Conservation (phyloP, 345 rosid species). For the Salix exigua region DNA sequence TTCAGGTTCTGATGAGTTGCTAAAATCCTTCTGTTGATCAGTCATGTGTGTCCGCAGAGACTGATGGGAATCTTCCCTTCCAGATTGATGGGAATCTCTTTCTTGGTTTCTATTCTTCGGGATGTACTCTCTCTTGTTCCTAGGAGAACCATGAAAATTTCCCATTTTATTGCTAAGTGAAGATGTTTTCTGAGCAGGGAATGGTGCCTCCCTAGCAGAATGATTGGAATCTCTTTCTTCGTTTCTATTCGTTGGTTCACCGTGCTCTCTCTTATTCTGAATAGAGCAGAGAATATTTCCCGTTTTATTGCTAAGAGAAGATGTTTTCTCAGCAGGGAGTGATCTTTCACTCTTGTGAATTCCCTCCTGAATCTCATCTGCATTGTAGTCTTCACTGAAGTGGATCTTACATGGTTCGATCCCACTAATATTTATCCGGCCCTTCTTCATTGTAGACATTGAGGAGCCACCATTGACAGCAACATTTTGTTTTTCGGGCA, state of each 20-base stretch:
- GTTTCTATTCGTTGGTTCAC: constrained; percentile 20
- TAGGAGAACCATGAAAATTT: no score
- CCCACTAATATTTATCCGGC: constrained; percentile 31
- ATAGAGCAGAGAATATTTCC: constrained; percentile 25
- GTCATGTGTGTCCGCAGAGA: constrained; percentile 6
- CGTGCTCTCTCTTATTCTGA: constrained; percentile 24
- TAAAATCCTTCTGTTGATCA: constrained; percentile 32
- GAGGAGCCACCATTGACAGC: constrained; percentile 34
- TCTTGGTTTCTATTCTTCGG: constrained; percentile 27
- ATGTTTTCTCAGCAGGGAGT: constrained; percentile 40
- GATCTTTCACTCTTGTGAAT: constrained; percentile 32
- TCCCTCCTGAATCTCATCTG: constrained; percentile 36
- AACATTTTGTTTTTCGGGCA: constrained; percentile 25
- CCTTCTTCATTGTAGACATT: constrained; percentile 37
- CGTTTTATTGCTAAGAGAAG: constrained; percentile 36
- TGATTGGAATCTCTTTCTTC: no score
- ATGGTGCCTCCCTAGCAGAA: no score
- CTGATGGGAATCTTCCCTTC: neutral
- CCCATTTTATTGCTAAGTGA: no score
- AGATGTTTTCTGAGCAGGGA: no score
- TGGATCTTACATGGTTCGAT: constrained; percentile 40
- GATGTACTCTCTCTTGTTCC: no score
- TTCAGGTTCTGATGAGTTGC: constrained; percentile 24
- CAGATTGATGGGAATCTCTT: constrained; percentile 24
- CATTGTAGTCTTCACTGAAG: constrained; percentile 33